Evolutionary conservation across 345 rosid genomes (phyloP), one percentile per base, ranked within the genome.

Genomic region (Moringa oleifera): DNA sequence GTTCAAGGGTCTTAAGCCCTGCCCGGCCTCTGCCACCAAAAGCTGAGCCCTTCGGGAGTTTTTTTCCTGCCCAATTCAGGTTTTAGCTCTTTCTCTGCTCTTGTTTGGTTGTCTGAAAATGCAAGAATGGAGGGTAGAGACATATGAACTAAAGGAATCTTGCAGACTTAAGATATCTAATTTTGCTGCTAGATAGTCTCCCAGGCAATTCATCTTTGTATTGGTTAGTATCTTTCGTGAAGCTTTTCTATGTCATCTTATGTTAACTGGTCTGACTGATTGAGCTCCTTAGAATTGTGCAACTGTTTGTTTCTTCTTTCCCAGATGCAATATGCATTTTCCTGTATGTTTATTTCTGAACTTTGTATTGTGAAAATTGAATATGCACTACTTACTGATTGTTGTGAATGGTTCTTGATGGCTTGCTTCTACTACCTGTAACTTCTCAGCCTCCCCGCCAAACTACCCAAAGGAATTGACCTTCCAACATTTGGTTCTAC

Each of bases 51-150:
- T 71, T 71, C 8, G 81, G 65, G 25, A 72, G 68, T 66, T 79
- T 80, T 0, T 56, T 74, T 25, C 90, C 87, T 11, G 69, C 89
- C 25, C 85, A 81, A 19, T 83, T 85, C 90, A 90, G 99, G 99
- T 93, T 33, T 59, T 41, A 53, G 45, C 28, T 13, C 0, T 25
- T 53, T n/a, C 25, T 20, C 9, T 53, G 57, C 25, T 53, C 11
- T 53, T 53, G 57, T 2, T 20, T 53, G 17, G 57, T 20, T 20
- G 24, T 19, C 24, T 4, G 57, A 51, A 12, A 51, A 19, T 28
- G 33, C 3, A 8, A 28, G 33, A 28, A 28, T 28, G 8, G 33
- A 2, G 33, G 8, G 5, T 8, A 28, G 8, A 2, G 33, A 28
- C 8, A 8, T 28, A 8, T 28, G 33, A 28, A 28, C 8, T 28